Conservation (phyloP, 1,139 yeast genomes). For the Suhomyces guaymorum region DNA sequence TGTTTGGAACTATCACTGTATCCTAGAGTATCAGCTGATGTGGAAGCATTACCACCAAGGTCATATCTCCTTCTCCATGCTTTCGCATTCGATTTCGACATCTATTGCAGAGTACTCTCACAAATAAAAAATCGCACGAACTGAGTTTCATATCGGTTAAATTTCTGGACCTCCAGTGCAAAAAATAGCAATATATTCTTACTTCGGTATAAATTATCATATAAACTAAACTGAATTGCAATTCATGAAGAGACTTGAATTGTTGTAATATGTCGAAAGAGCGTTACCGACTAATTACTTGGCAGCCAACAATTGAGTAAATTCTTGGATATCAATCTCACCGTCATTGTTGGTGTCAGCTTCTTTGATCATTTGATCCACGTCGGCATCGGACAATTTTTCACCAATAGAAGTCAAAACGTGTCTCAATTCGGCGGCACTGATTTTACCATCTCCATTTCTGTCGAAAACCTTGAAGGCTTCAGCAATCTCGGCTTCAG, state of each 20-base stretch:
- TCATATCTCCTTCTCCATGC: too few relatives aligned
- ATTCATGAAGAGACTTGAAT: background rate
- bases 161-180: too few relatives aligned
- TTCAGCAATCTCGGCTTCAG: constrained; percentile 95
- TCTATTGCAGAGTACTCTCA: too few relatives aligned
- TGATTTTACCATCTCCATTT: constrained; percentile 95
- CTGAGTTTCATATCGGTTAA: too few relatives aligned
- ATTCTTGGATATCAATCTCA: constrained; percentile 93
- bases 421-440: constrained; percentile 94
- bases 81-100: too few relatives aligned
- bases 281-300: constrained; percentile 27
- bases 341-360: constrained; percentile 97
- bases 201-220: constrained; percentile 1
- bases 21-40: too few relatives aligned
- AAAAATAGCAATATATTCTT: background rate
- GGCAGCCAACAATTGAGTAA: constrained; percentile 71
- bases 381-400: constrained; percentile 91
- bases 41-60: too few relatives aligned
- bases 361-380: constrained; percentile 93
- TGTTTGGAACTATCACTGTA: too few relatives aligned
- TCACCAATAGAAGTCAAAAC: constrained; percentile 57
- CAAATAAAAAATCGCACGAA: too few relatives aligned
- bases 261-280: background rate
- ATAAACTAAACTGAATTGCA: background rate
- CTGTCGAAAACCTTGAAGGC: constrained; percentile 94